Base-by-base conservation (phyloP, 345 rosid species). In the Linum tenue region DNA sequence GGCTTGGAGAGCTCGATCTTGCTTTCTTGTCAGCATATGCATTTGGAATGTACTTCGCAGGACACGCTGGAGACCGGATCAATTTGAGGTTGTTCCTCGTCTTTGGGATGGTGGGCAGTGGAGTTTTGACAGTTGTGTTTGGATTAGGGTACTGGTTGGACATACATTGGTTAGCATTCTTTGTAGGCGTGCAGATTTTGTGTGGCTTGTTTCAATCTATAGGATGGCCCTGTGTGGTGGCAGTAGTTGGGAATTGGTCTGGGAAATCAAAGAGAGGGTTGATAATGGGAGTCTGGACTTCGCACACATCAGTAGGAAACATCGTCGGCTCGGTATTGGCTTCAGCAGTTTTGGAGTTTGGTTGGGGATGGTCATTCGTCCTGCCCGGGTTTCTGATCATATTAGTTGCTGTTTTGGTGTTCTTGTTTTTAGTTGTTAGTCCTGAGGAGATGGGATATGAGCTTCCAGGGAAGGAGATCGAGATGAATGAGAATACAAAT, bases 171-270 rank as follows among this genome's bases (percentile, higher is more conserved):
- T 77, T 90, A 17, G 64, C 77, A 1, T 88, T 65, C 77, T 90
- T 79, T 76, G 53, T 90, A 61, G 74, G 59, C 61, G 89, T 86
- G 63, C 96, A 92, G 79, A 76, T 90, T 59, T 68, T 83, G 38
- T 86, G 92, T 72, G 97, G 98, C 15, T 67, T 88, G 77, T 88
- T 90, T 78, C 98, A 90, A 75, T 92, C 98, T 10, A 86, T 86
- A 37, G 96, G 99, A n/a, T 94, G 96, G 97, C 97, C 99, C 66
- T 94, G 89, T 80, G 97, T 94, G 73, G 97, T 90, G 40, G 78
- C 99, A 14, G 82, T 90, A 17, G 86, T 88, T 68, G 96, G 99
- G 63, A 90, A 90, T 61, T 90, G 96, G 99, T 88, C 76, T 75
- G 92, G 88, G 69, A 94, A 94, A 73, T 86, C 82, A 64, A 88